Conservation (phyloP, 805 yeast species). For the Yarrowia sp. region DNA sequence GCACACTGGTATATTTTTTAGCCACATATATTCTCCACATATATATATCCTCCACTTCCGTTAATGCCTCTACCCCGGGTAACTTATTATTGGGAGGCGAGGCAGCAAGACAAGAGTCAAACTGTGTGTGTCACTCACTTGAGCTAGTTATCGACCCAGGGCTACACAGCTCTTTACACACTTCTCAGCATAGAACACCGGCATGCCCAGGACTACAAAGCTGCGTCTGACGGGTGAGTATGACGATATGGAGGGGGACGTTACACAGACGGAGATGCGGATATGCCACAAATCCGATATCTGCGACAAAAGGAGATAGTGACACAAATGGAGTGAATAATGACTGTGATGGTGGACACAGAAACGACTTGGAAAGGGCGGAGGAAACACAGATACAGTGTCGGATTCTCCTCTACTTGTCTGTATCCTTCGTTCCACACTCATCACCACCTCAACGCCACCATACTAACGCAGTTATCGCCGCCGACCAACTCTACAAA, state of each 20-base stretch:
- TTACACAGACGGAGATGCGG: background rate
- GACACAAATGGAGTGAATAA: background rate
- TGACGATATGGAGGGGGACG: background rate
- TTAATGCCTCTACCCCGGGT: constrained; percentile 27
- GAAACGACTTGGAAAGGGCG: too few species aligned
- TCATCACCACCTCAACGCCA: too few species aligned
- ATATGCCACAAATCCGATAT: background rate
- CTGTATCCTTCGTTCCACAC: too few species aligned
- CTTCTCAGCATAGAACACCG: constrained; percentile 14
- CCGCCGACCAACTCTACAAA: constrained; percentile 93
- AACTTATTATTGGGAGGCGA: constrained; percentile 21
- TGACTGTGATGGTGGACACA: too few species aligned
- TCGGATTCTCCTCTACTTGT: too few species aligned
- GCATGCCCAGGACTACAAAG: constrained; percentile 28
- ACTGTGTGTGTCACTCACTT: constrained; percentile 14
- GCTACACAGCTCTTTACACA: constrained; percentile 5
- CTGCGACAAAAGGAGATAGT: background rate
- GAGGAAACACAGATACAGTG: too few species aligned
- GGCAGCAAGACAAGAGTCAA: constrained; percentile 17
- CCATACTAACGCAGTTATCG: constrained; percentile 52
- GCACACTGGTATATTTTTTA: too few species aligned
- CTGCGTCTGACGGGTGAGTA: constrained; percentile 33
- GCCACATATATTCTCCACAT: background rate
- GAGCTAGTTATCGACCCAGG: constrained; percentile 26
- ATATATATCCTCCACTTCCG: background rate